Evolutionary conservation across 331 rosid genomes (phyloP), one percentile per base, ranked within the genome.

Genomic region (Malus hybrid): DNA sequence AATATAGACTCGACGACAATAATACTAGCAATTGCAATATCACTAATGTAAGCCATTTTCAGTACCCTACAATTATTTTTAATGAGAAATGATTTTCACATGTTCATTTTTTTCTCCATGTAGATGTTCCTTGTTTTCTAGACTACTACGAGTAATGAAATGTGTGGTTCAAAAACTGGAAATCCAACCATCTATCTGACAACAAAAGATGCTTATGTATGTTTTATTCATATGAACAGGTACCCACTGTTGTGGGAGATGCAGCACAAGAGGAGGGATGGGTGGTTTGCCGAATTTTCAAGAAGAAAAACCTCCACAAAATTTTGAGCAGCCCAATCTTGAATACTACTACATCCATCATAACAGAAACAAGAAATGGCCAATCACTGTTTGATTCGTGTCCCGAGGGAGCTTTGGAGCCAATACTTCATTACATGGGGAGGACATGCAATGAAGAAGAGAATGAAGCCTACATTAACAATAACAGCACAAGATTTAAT

Each of bases 261-360:
- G 84, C 46, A 14, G 69, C 55, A 0, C 96, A 87, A 31, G 98
- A 93, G 73, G 97, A 91, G 66, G 97, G 96, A 24, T 93, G 98
- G 97, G 98, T 91, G 85, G 97, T 93, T 69, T 93, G 98, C 44
- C 81, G 97, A 65, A 88, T 91, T 74, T 93, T 93, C 90, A 88
- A 91, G 93, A 91, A 91, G 90, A 93, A 89, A 85, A 91, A 75
- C 80, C 92, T 84, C 57, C 89, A 84, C 44, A 91, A 91, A 89
- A 86, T 89, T 87, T 83, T 84, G 80, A 92, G 79, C 29, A 89
- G 86, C 34, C 91, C 98, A 0, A 72, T 79, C 1, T 22, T 67
- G 44, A 55, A 67, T 4, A 3, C 65, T 1, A 82, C 24, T 24
- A 24, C 36, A 0, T 72, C 86, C 52, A 73, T 79, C 16, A 64